Percentiles rank a stretch among this genome's conserved stretches.
Conservation (phyloP, 805 yeast species). For the Zygosaccharomyces lentus region DNA sequence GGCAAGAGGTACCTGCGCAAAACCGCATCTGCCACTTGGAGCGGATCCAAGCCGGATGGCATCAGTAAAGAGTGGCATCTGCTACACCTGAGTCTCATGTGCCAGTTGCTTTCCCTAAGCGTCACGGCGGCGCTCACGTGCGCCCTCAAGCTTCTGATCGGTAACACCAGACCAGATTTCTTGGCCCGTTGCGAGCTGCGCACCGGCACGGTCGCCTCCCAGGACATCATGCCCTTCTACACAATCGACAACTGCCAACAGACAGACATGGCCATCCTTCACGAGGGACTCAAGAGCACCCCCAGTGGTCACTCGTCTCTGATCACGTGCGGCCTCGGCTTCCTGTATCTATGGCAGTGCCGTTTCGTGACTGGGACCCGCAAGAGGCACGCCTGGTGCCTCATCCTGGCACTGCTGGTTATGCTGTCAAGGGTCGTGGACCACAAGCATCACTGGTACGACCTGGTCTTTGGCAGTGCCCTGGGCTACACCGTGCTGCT, state of each 20-base stretch:
- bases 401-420: slow-evolving; percentile 21
- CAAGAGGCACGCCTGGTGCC: slow-evolving; percentile 28
- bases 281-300: slow-evolving; percentile 32
- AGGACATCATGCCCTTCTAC: slow-evolving; percentile 6
- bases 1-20: slow-evolving; percentile 10
- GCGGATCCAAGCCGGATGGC: slow-evolving; percentile 15
- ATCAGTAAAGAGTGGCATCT: slow-evolving; percentile 24
- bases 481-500: slow-evolving; percentile 17
- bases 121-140: slow-evolving; percentile 28
- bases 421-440: slow-evolving; percentile 30
- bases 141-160: slow-evolving; percentile 24
- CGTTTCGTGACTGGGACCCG: slow-evolving; percentile 16
- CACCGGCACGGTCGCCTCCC: slow-evolving; percentile 2
- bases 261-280: slow-evolving; percentile 16
- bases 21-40: slow-evolving; percentile 8
- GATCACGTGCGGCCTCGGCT: slow-evolving; percentile 22
- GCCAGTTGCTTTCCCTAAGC: slow-evolving; percentile 20
- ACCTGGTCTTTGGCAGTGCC: slow-evolving; percentile 24
- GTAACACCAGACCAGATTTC: slow-evolving; percentile 32
- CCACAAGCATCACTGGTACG: slow-evolving; percentile 34
- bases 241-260: slow-evolving; percentile 22
- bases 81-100: slow-evolving; percentile 21
- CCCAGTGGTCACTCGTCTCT: slow-evolving; percentile 35
- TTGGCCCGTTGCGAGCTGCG: slow-evolving; percentile 25
- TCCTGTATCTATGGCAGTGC: slow-evolving; percentile 25